Percentiles rank a stretch among this genome's conserved stretches.
These are phyloP conservation scores for Talaromyces sp. DNA, from an alignment of 2,329 filamentous ascomycete species.

Conservation along the genomic window DNA sequence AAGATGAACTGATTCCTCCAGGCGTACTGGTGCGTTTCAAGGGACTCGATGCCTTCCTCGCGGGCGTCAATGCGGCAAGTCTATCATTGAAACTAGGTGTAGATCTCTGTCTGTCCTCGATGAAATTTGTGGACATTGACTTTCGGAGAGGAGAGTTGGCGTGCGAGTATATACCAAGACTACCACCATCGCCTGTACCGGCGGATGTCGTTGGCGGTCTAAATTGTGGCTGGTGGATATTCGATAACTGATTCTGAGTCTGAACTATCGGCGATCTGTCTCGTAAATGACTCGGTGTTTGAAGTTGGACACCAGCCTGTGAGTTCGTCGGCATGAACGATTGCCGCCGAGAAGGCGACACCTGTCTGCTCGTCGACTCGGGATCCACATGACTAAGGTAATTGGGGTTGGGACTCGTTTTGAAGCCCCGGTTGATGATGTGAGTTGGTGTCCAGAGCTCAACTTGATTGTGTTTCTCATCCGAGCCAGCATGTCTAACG, in stretches of 20 bases:
- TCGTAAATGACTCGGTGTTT: conserved; percentile 46
- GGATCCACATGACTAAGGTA: conserved; percentile 71
- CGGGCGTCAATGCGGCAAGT: conserved; percentile 35
- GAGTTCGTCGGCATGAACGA: conserved; percentile 19
- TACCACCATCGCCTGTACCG: conserved; percentile 63
- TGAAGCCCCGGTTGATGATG: conserved; percentile 70
- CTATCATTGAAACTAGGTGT: conserved; percentile 36
- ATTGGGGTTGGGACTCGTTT: conserved; percentile 77
- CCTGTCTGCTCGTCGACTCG: conserved; percentile 47
- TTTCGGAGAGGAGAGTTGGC: conserved; percentile 81
- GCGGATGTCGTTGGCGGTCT: conserved; percentile 35
- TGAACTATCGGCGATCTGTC: conserved; percentile 46
- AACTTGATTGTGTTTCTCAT: conserved; percentile 51
- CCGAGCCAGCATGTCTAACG: conserved; percentile 36
- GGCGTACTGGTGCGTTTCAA: conserved; percentile 15
- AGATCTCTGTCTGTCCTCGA: conserved; percentile 33
- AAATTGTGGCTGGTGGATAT: conserved; percentile 54
- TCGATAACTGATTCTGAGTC: conserved; percentile 35
- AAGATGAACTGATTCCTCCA: conserved; percentile 2
- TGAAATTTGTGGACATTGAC: conserved; percentile 58
- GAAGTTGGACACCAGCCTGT: conserved; percentile 32
- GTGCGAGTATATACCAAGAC: conserved; percentile 74
- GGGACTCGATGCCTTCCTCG: conserved; percentile 31
- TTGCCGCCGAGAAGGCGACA: conserved; percentile 21
- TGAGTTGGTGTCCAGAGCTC: conserved; percentile 61